A percentile compares a stretch with the other conserved stretches of the same genome.
These are phyloP conservation scores for Malassezia obtusa DNA, from an alignment of 1,284 basidiomycete species.

Conservation along the genomic window DNA sequence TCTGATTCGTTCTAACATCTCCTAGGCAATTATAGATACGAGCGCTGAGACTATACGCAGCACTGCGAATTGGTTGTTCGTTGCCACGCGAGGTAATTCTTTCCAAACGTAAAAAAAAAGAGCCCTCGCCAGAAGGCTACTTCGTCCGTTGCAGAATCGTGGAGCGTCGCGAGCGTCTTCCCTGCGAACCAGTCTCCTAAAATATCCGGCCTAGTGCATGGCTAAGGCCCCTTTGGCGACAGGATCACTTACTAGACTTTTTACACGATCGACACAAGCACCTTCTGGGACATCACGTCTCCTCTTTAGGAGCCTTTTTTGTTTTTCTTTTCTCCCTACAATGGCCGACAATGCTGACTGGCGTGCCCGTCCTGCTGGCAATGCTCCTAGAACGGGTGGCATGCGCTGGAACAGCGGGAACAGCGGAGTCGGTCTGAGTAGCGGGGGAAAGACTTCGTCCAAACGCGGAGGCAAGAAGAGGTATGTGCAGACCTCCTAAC, in stretches of 20 bases:
- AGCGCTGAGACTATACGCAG: too few species aligned
- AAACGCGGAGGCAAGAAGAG: conserved; percentile 4
- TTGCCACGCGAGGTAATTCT: too few species aligned
- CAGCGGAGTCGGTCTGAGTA: conserved; percentile 3
- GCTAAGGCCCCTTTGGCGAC: background rate
- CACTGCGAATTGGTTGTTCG: too few species aligned
- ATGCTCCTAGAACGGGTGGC: background rate
- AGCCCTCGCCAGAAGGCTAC: too few species aligned
- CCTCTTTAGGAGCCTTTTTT: background rate
- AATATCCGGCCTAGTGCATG: background rate
- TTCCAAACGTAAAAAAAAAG: too few species aligned
- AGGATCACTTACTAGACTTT: background rate
- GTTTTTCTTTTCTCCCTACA: background rate
- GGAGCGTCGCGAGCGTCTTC: too few species aligned
- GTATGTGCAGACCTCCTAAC: background rate
- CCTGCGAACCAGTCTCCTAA: too few species aligned
- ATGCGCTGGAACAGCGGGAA: background rate
- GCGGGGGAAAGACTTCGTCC: background rate
- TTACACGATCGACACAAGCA: too few species aligned
- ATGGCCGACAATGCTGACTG: conserved; percentile 11
- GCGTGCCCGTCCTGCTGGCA: background rate
- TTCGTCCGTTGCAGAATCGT: too few species aligned
- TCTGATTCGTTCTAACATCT: background rate
- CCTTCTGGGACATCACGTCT: background rate
- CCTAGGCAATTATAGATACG: background rate